Percentiles rank a stretch among this genome's conserved stretches.
Conservation (phyloP, 257 asterid species). For the Vinca minor region DNA sequence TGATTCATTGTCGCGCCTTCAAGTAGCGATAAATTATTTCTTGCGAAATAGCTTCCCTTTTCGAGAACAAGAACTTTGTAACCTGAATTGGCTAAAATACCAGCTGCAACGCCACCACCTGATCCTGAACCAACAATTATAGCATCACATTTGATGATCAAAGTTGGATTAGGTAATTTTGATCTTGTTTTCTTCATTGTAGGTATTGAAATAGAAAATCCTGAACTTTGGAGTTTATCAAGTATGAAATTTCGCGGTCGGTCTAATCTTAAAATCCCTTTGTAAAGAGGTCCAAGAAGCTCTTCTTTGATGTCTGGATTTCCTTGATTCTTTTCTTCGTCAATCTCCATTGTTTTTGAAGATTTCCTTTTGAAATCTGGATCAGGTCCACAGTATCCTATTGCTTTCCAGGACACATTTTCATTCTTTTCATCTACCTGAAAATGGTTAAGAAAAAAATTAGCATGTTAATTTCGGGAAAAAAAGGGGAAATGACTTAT, state of each 20-base stretch:
- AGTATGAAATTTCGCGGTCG: constrained; percentile 22
- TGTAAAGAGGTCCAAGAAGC: constrained; percentile 38
- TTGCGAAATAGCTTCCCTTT: constrained; percentile 58
- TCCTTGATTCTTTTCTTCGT: constrained; percentile 15
- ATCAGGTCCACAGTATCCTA: constrained; percentile 73
- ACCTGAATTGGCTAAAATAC: constrained; percentile 70
- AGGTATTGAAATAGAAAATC: constrained; percentile 35
- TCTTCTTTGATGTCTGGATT: constrained; percentile 19
- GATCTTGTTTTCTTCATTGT: neutral
- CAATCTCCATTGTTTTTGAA: constrained; percentile 11
- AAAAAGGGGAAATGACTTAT: no score
- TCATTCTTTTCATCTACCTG: constrained; percentile 57
- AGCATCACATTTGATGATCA: constrained; percentile 52
- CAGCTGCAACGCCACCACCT: constrained; percentile 89
- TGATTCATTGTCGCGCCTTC: constrained; percentile 68
- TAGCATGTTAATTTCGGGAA: no score
- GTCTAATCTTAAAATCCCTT: constrained; percentile 38
- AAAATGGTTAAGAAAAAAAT: neutral
- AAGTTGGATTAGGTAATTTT: constrained; percentile 23
- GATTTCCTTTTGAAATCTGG: constrained; percentile 24
- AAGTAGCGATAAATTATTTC: constrained; percentile 43
- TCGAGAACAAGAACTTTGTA: constrained; percentile 71
- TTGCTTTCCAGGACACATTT: constrained; percentile 69
- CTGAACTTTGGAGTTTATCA: constrained; percentile 26
- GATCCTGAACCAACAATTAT: constrained; percentile 88